Evolutionary conservation across 129 eudicot species (phyloP), one percentile per base, ranked within the genome.

Genomic region (Flaveria sonorensis): DNA sequence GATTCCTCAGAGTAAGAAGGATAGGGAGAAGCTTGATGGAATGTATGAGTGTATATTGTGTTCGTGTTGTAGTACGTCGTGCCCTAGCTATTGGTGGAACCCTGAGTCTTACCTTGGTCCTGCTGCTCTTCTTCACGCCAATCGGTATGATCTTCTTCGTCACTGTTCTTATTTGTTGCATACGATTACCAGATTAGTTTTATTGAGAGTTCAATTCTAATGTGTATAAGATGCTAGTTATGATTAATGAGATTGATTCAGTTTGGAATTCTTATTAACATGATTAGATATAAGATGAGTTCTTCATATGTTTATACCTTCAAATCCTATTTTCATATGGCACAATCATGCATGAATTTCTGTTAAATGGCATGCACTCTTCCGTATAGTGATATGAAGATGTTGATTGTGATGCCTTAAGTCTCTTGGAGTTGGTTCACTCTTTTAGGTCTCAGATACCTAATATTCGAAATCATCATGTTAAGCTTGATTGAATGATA

Each of bases 51-150:
- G 96, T 42, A 92, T 92, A 53, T 68, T 92, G 60, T 92, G 97
- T 63, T 91, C 97, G 21, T 92, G 98, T 56, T 92, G 96, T 55
- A 89, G 96, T 82, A 92, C 98, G 5, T 92, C 98, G 0, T 92
- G 98, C 83, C 98, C 98, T 74, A 92, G 98, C 81, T 92, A 92
- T 77, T 92, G 98, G 98, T 92, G 98, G 98, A 92, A 92, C 30
- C 98, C 96, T 21, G 98, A 92, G 75, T 84, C 90, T 23, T 92
- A 92, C 72, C 88, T 92, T 7, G 98, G 96, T 11, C 98, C 96
- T 21, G 98, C 94, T 40, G 94, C 98, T 21, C 90, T 92, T 46
- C 90, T 92, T 48, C 96, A 90, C 46, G 98, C 96, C 57, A 87
- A 92, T 60, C 60, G 97, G 96, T 63, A 36, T 6, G 40, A 36